Evolutionary conservation across 257 asterid species (phyloP).

Genomic region (Asclepias syriaca): DNA sequence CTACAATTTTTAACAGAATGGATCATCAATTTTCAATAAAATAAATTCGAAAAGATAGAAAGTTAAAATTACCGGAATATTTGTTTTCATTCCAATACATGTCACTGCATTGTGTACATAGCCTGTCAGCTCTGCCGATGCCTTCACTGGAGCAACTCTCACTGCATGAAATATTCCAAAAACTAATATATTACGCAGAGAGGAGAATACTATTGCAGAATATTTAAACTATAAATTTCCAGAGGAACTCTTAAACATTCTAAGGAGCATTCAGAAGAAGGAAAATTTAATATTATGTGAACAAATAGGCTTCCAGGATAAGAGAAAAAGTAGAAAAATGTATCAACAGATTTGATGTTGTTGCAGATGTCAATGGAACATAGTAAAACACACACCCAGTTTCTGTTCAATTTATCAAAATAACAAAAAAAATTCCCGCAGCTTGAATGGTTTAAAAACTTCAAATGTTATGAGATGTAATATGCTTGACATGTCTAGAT

Average conservation of each 20-base stretch:
- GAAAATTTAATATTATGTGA: not conserved
- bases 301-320: not conserved
- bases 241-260: not conserved
- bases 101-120: constrained; percentile 77
- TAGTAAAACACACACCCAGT: not conserved
- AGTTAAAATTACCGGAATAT: constrained; percentile 59
- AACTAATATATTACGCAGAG: constrained; percentile 12
- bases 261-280: not conserved
- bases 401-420: not conserved
- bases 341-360: not conserved
- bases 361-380: not conserved
- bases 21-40: not conserved
- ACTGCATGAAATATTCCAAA: constrained; percentile 44
- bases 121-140: constrained; percentile 66
- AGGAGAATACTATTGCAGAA: not conserved
- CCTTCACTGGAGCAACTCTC: constrained; percentile 89
- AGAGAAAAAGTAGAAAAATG: not conserved
- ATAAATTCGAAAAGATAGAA: not conserved
- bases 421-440: not conserved
- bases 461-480: not conserved
- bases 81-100: constrained; percentile 87
- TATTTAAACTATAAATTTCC: not conserved
- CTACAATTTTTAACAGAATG: not conserved
- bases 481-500: not conserved
- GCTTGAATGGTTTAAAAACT: not conserved